Base-by-base conservation (phyloP, 768 basidiomycete genomes). In the Tremella yokohamensis region DNA sequence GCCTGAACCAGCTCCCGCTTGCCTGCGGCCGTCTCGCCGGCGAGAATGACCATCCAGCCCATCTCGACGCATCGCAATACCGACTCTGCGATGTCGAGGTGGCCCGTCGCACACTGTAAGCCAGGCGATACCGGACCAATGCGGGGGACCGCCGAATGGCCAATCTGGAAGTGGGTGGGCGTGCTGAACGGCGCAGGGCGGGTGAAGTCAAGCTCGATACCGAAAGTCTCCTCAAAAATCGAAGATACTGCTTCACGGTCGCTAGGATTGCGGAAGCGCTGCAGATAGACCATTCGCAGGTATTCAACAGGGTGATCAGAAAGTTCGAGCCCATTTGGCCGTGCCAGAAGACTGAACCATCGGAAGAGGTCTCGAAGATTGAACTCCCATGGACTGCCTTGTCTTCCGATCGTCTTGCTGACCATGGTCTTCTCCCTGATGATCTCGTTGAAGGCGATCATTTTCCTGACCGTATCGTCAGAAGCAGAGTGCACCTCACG, bases 311-410 rank as follows among this genome's bases (percentile, higher is more conserved):
- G 87, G 70, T 85, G 81, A 51, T 55, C n/a, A 47, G 63, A 63
- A 39, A 70, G 49, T 54, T 79, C 77, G 40, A 78, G 57, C 1
- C 75, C 76, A 34, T 78, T 70, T 44, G 66, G 62, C 16, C 58
- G 44, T 22, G 63, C 59, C 13, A 78, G 56, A 39, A 80, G 82
- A 0, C 80, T 80, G 34, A 87, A 84, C 93, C 96, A 96, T 45
- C 96, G 84, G 57, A 90, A 83, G 56, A 97, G 81, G 76, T 99
- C 94, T 13, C 94, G 88, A 26, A 99, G 81, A 73, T 99, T 99
- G 80, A 98, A 96, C 72, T 99, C 94, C 94, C 94, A 99, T 3
- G 94, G 96, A 55, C 84, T 81, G 8, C 93, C 93, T 54, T 87
- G 84, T 38, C 83, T 81, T 1, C 83, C 92, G 73, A 96, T 90